Percentiles rank a stretch among this genome's conserved stretches.
These are phyloP conservation scores for Termitomyces sp. DNA, from an alignment of 768 basidiomycete species.

Conservation along the genomic window DNA sequence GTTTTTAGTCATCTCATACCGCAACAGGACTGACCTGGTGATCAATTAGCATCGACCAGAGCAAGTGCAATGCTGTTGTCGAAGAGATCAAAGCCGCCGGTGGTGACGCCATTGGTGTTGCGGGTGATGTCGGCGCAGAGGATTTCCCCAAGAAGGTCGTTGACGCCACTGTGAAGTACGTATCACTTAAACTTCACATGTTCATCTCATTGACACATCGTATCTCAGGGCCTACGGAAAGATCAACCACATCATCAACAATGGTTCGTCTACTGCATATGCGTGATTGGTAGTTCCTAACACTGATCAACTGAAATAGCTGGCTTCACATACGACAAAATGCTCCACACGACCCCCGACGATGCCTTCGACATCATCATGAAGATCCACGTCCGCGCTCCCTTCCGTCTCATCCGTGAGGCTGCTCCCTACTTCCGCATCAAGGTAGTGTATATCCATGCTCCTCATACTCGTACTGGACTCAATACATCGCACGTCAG, in stretches of 20 bases:
- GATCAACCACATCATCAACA: conserved; percentile 85
- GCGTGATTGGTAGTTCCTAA: neutral
- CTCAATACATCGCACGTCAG: conserved; percentile 24
- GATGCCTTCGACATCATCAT: conserved; percentile 78
- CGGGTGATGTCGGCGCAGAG: conserved; percentile 78
- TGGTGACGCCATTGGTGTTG: conserved; percentile 68
- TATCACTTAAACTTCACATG: conserved; percentile 9
- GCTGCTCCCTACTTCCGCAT: conserved; percentile 83
- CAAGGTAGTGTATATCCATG: conserved; percentile 36
- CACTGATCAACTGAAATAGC: conserved; percentile 28
- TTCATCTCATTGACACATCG: neutral
- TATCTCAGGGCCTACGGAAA: conserved; percentile 65
- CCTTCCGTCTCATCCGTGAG: conserved; percentile 79
- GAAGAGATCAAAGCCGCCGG: conserved; percentile 69
- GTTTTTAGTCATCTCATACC: neutral
- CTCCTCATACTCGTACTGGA: neutral
- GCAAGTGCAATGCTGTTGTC: conserved; percentile 59
- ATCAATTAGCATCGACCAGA: conserved; percentile 58
- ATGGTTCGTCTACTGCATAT: conserved; percentile 36
- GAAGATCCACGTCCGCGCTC: conserved; percentile 82
- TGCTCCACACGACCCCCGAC: conserved; percentile 84
- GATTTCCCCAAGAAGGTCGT: conserved; percentile 80
- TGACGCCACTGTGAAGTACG: conserved; percentile 69
- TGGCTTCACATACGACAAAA: conserved; percentile 80
- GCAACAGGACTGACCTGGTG: conserved; percentile 3